Percentiles rank a stretch among this genome's conserved stretches.
Conservation (phyloP, 352 stramenopile species). For the Globisporangium heterothallicum region DNA sequence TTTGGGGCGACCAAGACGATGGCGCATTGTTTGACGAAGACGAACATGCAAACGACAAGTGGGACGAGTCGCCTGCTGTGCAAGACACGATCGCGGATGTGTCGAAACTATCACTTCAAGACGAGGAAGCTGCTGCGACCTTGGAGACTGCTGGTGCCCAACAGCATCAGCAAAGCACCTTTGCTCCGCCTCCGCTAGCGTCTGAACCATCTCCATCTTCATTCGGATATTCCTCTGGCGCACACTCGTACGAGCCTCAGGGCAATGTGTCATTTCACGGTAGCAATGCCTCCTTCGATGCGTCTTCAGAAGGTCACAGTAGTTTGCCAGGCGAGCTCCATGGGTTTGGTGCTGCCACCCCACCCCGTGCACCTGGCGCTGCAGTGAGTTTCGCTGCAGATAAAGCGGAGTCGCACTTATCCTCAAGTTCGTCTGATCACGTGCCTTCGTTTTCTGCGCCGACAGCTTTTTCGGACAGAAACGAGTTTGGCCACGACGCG, state of each 20-base stretch:
- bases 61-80: constrained; percentile 23
- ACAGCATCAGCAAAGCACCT: background rate
- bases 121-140: constrained; percentile 14
- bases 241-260: background rate
- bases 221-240: background rate
- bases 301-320: background rate
- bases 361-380: background rate
- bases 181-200: background rate
- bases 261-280: constrained; percentile 1
- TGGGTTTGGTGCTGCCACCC: background rate
- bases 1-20: constrained; percentile 58
- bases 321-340: background rate
- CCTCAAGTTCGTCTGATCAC: background rate
- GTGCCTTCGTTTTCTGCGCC: constrained; percentile 4
- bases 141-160: background rate
- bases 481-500: background rate
- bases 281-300: background rate
- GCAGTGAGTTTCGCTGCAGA: background rate
- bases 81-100: constrained; percentile 7
- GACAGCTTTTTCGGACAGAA: background rate
- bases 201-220: constrained; percentile 1
- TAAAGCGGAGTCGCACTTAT: background rate
- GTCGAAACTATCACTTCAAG: constrained; percentile 15
- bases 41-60: constrained; percentile 35
- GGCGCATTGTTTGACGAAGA: constrained; percentile 58